A percentile compares a stretch with the other conserved stretches of the same genome.
Conservation (phyloP, 2,329 filamentous ascomycete genomes). For the Aspergillus sp. region DNA sequence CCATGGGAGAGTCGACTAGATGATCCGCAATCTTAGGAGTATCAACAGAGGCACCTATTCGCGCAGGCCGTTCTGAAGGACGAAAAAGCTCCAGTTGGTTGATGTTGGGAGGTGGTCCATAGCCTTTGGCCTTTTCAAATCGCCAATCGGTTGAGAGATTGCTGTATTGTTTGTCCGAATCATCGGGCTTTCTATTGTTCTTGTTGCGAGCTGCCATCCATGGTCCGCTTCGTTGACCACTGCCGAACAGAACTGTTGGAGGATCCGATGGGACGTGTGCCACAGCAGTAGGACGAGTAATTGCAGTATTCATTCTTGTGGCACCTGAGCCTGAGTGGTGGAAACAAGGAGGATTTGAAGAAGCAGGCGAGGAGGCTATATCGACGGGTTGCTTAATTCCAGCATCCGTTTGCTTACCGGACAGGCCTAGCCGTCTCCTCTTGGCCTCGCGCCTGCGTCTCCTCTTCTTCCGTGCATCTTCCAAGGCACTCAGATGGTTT, state of each 20-base stretch:
- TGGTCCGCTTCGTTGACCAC: background rate
- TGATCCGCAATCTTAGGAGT: background rate
- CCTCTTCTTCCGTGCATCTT: slow-evolving; percentile 16
- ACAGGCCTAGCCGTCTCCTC: slow-evolving; percentile 18
- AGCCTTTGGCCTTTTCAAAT: slow-evolving; percentile 24
- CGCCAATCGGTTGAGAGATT: slow-evolving; percentile 22
- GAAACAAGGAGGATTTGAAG: background rate
- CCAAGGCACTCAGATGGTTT: slow-evolving; percentile 13
- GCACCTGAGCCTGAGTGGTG: background rate
- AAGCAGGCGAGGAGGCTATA: background rate
- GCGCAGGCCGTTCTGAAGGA: slow-evolving; percentile 26
- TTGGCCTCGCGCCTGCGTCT: slow-evolving; percentile 24
- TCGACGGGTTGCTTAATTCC: background rate
- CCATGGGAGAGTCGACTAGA: background rate
- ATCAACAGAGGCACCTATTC: background rate
- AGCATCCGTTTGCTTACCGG: background rate
- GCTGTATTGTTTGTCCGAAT: background rate
- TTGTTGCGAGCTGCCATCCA: slow-evolving; percentile 2
- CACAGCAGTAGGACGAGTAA: background rate
- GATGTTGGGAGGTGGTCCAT: slow-evolving; percentile 31
- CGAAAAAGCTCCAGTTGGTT: slow-evolving; percentile 29
- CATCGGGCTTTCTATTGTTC: slow-evolving; percentile 3
- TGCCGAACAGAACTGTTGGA: background rate
- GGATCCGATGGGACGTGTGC: background rate
- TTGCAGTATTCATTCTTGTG: background rate